Evolutionary conservation across 83 land plant species (phyloP).

Genomic region (Picea engelmannii): DNA sequence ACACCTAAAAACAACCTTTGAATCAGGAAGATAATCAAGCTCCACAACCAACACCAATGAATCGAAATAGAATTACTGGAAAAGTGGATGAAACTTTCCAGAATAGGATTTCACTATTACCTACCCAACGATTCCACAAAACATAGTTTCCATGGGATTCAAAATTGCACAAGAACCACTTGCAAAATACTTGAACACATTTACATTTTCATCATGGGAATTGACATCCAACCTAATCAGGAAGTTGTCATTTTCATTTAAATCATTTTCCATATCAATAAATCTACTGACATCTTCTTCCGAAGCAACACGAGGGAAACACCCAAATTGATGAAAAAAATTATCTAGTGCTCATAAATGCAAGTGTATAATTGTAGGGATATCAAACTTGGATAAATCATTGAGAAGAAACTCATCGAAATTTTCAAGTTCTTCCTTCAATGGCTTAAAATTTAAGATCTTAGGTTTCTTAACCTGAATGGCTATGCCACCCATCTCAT

Average conservation of each 20-base stretch:
- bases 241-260: conserved; percentile 58
- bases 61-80: too few species aligned
- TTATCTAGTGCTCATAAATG: conserved; percentile 87
- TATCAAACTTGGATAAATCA: conserved; percentile 88
- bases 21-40: too few species aligned
- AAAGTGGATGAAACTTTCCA: too few species aligned
- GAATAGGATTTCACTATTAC: too few species aligned
- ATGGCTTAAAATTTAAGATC: conserved; percentile 65
- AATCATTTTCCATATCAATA: conserved; percentile 32
- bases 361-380: conserved; percentile 80
- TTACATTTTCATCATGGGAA: neutral
- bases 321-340: conserved; percentile 44
- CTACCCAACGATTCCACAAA: too few species aligned
- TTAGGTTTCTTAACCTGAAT: conserved; percentile 90
- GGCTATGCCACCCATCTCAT: too few species aligned
- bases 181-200: too few species aligned
- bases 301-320: conserved; percentile 15
- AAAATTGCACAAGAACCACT: too few species aligned
- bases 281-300: conserved; percentile 65
- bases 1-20: too few species aligned
- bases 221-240: conserved; percentile 46
- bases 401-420: conserved; percentile 85
- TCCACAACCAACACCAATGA: too few species aligned
- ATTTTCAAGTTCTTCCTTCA: conserved; percentile 63
- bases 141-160: too few species aligned